Percentiles rank a stretch among this genome's conserved stretches.
These are phyloP conservation scores for Hymenoscyphus fructigenus DNA, from an alignment of 2,329 filamentous ascomycete genomes.

Conservation along the genomic window DNA sequence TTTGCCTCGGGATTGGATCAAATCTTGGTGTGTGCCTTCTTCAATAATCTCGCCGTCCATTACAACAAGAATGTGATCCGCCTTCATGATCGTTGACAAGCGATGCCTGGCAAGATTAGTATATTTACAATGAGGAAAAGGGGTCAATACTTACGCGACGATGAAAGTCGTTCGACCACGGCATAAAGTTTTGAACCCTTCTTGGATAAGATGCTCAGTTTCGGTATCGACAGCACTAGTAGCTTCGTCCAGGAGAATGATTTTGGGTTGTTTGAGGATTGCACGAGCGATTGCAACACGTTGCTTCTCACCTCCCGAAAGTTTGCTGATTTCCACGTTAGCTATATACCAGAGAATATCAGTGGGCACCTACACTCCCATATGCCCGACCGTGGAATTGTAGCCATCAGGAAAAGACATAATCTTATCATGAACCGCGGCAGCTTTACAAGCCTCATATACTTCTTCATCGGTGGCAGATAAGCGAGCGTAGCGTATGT, in stretches of 20 bases:
- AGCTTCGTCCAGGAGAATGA: conserved; percentile 91
- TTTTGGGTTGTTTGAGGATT: conserved; percentile 87
- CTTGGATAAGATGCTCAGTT: conserved; percentile 90
- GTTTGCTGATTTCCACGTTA: conserved; percentile 69
- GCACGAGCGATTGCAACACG: conserved; percentile 85
- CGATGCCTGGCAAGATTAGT: conserved; percentile 40
- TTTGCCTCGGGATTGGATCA: conserved; percentile 48
- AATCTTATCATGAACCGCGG: conserved; percentile 60
- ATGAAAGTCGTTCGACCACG: conserved; percentile 49
- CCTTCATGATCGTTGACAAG: conserved; percentile 53
- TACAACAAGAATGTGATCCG: conserved; percentile 54
- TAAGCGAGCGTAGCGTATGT: conserved; percentile 35
- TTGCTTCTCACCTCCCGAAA: conserved; percentile 86
- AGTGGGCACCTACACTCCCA: conserved; percentile 48
- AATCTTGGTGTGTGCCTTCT: conserved; percentile 49
- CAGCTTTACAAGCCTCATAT: conserved; percentile 52
- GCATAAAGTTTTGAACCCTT: conserved; percentile 46
- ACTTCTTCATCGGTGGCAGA: conserved; percentile 34
- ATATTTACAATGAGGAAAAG: background rate
- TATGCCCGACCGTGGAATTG: conserved; percentile 45
- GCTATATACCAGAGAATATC: conserved; percentile 29
- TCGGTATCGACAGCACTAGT: conserved; percentile 93
- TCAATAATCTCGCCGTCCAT: conserved; percentile 52
- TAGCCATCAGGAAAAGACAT: conserved; percentile 52
- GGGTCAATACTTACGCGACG: conserved; percentile 32